Evolutionary conservation across 225 moss, liverwort and hornwort species (phyloP).

Genomic region (Polytrichum commune): DNA sequence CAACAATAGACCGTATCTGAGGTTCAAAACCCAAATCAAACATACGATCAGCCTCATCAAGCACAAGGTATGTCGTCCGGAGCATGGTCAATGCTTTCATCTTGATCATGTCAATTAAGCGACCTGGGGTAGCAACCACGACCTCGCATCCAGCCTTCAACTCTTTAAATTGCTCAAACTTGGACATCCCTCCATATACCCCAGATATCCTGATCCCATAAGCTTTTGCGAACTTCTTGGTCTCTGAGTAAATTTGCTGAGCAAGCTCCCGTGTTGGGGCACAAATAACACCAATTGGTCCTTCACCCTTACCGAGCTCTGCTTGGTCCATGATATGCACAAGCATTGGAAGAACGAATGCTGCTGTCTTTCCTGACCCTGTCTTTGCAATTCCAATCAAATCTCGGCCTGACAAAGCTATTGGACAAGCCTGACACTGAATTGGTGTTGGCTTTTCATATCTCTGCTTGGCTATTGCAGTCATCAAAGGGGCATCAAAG

Average conservation of each 20-base stretch:
- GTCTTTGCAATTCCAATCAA: constrained; percentile 98
- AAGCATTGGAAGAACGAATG: constrained; percentile 92
- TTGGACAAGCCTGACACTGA: constrained; percentile 82
- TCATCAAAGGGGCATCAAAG: constrained; percentile 64
- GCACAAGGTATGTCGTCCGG: constrained; percentile 77
- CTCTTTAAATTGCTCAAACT: constrained; percentile 98
- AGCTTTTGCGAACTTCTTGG: constrained; percentile 84
- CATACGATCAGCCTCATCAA: constrained; percentile 98
- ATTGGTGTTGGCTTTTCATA: constrained; percentile 90
- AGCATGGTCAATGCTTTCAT: constrained; percentile 92
- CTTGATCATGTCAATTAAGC: constrained; percentile 96
- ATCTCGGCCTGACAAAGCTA: constrained; percentile 84
- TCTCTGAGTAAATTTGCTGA: constrained; percentile 83
- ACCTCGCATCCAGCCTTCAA: constrained; percentile 97
- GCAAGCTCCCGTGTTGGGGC: constrained; percentile 97
- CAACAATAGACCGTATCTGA: constrained; percentile 91
- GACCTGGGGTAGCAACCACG: constrained; percentile 93
- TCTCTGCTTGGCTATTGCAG: constrained; percentile 81
- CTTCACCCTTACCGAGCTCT: constrained; percentile 85
- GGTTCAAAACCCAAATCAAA: constrained; percentile 99
- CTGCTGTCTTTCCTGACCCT: constrained; percentile 96
- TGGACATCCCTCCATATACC: constrained; percentile 92
- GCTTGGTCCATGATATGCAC: constrained; percentile 95
- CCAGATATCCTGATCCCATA: constrained; percentile 92
- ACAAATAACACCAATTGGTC: constrained; percentile 91